phyloP scores from a whole-genome alignment of 306 rosid species.

The Lathyrus aphaca region DNA sequence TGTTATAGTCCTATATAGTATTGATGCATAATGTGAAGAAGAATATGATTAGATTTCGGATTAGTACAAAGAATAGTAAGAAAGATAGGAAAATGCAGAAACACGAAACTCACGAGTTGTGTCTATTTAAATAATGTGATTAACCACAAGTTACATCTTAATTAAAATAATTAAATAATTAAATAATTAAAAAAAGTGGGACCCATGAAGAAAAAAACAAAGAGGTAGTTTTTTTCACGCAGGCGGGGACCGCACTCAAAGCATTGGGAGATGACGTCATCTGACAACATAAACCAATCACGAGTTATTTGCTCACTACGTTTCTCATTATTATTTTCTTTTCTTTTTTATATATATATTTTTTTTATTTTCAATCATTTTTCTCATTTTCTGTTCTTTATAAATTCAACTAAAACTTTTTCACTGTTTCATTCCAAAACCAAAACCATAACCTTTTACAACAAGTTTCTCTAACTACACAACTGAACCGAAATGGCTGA shows the following conservation, averaged over 20 bases:
- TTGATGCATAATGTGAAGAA: not conserved
- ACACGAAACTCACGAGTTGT: not conserved
- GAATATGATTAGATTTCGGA: conserved; percentile 1
- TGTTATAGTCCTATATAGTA: not conserved
- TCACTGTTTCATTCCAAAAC: conserved; percentile 47
- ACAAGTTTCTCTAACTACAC: not conserved
- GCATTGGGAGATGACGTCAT: conserved; percentile 51
- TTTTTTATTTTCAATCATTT: not conserved
- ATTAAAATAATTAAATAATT: not conserved
- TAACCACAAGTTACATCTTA: not conserved
- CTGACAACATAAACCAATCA: conserved; percentile 47
- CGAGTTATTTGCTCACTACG: conserved; percentile 52
- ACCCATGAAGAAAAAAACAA: not conserved
- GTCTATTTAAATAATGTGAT: not conserved
- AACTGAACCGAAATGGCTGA: conserved; percentile 37
- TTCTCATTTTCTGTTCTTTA: conserved; percentile 12
- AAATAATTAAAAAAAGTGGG: not conserved
- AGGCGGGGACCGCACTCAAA: conserved; percentile 59
- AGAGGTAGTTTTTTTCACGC: not conserved
- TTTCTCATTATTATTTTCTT: conserved; percentile 4
- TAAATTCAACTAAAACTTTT: conserved; percentile 41
- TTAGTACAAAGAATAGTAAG: not conserved
- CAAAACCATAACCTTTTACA: conserved; percentile 35
- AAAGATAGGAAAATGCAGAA: conserved; percentile 1
- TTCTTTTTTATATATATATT: not conserved